Evolutionary conservation across 306 rosid genomes (phyloP), one percentile per base, ranked within the genome.

Genomic region (Prunus davidiana): DNA sequence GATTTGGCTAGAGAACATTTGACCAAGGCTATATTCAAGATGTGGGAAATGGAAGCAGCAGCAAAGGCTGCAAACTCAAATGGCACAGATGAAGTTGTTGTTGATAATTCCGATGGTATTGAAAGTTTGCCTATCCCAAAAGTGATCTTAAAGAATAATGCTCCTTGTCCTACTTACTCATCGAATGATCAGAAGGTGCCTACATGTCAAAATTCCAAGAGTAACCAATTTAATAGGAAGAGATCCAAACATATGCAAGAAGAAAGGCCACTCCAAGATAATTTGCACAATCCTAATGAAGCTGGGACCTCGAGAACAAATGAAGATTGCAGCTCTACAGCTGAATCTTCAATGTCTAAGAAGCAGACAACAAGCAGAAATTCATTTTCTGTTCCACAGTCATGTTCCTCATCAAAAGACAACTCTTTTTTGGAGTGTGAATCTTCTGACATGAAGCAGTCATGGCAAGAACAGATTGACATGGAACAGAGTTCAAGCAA

Each of bases 131-230:
- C 82, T 69, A 79, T 81, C 74, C 85, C 91, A 30, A 89, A 80
- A 77, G 84, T 82, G 63, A 38, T 77, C 60, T 67, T 87, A 24
- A 75, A 63, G 67, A 87, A 73, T 55, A 81, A 82, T 74, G 20
- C 76, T 72, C 85, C 87, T 18, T 82, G 93, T 80, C 84, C 89
- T 52, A 67, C 97, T 52, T n/a, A 76, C 73, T 95, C 97, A 54
- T 86, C 92, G 19, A 92, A 95, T 84, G 98, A 95, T 86, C 98
- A 95, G 86, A 90, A 77, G 85, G 98, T 95, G 60, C 98, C 97
- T 2, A 85, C 91, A 19, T 74, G 83, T 69, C 92, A 78, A 47
- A 79, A 80, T 78, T 78, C 81, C 46, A 80, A 81, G 80, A 75
- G 61, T 45, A 79, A 66, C 12, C 71, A 72, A 15, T 74, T 72